Base-by-base conservation (phyloP, 2,329 filamentous ascomycete species). In the Dothistroma pini region DNA sequence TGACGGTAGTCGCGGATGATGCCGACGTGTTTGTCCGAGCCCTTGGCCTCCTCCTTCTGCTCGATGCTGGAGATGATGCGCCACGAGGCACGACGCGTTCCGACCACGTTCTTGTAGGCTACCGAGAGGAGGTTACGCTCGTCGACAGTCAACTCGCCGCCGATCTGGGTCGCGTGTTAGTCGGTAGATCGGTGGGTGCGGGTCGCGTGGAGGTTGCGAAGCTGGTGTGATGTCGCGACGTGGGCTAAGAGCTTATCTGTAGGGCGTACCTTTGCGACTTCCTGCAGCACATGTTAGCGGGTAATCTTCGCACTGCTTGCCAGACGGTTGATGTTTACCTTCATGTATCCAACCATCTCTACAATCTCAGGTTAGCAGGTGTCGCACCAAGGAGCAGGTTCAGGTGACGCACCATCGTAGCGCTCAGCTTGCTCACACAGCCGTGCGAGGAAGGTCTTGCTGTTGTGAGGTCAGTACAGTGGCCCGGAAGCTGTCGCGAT, bases 401-500 rank as follows among this genome's bases (percentile, higher is more conserved):
- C 32, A 29, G 31, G 60, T 70, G 68, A 77, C 84, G 79, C 78
- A 87, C 85, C 95, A 93, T 99, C 93, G 83, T 99, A 99, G 78
- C 93, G 93, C 87, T 97, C 95, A 79, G 95, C 95, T 88, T 99
- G 95, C 90, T 97, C 95, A 86, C 95, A 97, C 79, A 99, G 92
- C 84, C 95, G 89, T 81, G 95, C 95, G 80, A 97, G 91, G 87
- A 97, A 97, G 78, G 95, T 97, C 89, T 97, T 97, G 89, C 92
- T 96, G 79, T 77, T 95, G 78, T 77, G 63, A 41, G 48, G 64
- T 71, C 61, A 70, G 66, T 63, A 53, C 25, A 32, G 49, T 22
- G 54, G 51, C 56, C 57, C 56, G 53, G 56, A 60, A 52, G 66
- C 58, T 64, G 62, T 68, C 63, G 60, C 60, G 60, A 54, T 54